phyloP scores from a whole-genome alignment of 2,329 filamentous ascomycete species.

The Dothideomycetes sp. region DNA sequence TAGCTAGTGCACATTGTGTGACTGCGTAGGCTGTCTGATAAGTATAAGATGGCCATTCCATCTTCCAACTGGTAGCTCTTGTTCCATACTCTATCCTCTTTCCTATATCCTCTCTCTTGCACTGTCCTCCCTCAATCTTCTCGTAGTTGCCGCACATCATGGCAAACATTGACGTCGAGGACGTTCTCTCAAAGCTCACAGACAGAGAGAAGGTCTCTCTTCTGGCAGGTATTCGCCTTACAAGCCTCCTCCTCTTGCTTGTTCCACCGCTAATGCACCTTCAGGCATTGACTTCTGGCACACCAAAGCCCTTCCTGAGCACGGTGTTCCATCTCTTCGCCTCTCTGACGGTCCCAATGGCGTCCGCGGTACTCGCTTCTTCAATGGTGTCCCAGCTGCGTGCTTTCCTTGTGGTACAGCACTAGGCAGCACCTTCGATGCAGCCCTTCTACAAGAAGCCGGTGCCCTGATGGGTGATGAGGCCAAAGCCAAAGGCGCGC shows the following conservation, averaged over 20 bases:
- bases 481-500: constrained; percentile 59
- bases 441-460: constrained; percentile 55
- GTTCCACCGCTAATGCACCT: no score
- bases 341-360: constrained; percentile 61
- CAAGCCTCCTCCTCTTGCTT: not conserved
- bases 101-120: no score
- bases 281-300: constrained; percentile 58
- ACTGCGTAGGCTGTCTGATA: no score
- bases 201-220: constrained; percentile 20
- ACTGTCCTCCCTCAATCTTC: no score
- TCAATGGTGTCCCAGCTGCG: constrained; percentile 53
- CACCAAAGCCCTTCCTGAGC: constrained; percentile 47
- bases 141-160: no score
- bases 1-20: no score
- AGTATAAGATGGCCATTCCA: no score
- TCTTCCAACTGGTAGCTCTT: no score
- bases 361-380: constrained; percentile 56
- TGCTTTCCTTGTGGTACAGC: constrained; percentile 71
- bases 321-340: constrained; percentile 53
- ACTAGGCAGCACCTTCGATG: constrained; percentile 70
- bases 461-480: constrained; percentile 63
- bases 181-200: constrained; percentile 18
- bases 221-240: constrained; percentile 15
- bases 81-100: no score
- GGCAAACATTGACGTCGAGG: constrained; percentile 16